Conservation (phyloP, 257 asterid genomes). For the Phtheirospermum japonicum region DNA sequence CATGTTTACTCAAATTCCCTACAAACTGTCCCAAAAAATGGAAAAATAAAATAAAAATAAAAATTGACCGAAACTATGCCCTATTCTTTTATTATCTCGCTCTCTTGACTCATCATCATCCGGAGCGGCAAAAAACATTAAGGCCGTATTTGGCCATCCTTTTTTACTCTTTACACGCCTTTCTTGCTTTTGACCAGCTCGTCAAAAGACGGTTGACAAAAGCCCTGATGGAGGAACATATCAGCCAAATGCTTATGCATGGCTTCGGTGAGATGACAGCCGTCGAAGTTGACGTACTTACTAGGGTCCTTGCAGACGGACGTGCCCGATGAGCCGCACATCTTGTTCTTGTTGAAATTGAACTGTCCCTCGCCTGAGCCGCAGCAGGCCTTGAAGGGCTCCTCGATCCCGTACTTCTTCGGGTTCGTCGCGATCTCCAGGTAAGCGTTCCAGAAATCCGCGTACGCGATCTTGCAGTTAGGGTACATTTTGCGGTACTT, state of each 20-base stretch:
- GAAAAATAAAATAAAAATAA: no score
- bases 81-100: conserved; percentile 33
- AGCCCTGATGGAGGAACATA: conserved; percentile 42
- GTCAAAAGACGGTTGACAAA: conserved; percentile 35
- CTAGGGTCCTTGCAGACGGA: conserved; percentile 38
- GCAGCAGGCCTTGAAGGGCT: conserved; percentile 45
- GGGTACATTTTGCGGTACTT: conserved; percentile 31
- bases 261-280: conserved; percentile 41
- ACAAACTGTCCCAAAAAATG: no score
- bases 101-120: conserved; percentile 30
- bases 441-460: conserved; percentile 47
- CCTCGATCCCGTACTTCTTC: conserved; percentile 37
- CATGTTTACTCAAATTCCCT: no score
- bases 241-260: conserved; percentile 38
- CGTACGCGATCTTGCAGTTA: conserved; percentile 31
- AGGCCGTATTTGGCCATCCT: not conserved
- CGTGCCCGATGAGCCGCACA: conserved; percentile 32
- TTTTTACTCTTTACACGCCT: not conserved
- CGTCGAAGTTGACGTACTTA: conserved; percentile 41
- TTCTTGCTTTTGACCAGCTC: conserved; percentile 32
- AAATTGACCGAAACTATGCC: no score
- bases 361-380: conserved; percentile 17
- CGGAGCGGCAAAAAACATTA: conserved; percentile 30
- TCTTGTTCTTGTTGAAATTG: conserved; percentile 19
- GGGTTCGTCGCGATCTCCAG: conserved; percentile 32